Evolutionary conservation across 345 rosid genomes (phyloP).

Genomic region (Draba incana): DNA sequence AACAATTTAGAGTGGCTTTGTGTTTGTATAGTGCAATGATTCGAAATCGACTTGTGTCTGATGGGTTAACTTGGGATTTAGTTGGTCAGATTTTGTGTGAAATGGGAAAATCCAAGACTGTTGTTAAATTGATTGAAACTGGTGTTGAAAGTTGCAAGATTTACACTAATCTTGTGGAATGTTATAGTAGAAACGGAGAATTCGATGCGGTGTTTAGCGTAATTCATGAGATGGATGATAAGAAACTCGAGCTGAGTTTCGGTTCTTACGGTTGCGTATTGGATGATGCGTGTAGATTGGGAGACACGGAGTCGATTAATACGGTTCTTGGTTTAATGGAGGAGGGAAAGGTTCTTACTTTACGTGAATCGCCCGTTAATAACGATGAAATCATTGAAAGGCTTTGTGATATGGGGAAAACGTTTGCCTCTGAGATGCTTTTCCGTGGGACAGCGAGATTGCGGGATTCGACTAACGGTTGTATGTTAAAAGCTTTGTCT

Average conservation of each 20-base stretch:
- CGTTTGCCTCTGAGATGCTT: constrained; percentile 60
- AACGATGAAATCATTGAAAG: constrained; percentile 49
- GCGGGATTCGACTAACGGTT: constrained; percentile 52
- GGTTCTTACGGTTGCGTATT: constrained; percentile 55
- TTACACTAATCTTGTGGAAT: constrained; percentile 56
- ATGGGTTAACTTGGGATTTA: constrained; percentile 57
- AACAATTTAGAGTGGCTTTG: constrained; percentile 51
- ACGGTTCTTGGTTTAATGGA: constrained; percentile 49
- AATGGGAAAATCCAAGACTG: constrained; percentile 50
- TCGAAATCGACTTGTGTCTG: constrained; percentile 44
- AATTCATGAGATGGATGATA: constrained; percentile 55
- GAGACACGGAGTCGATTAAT: constrained; percentile 49
- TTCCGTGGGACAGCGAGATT: constrained; percentile 44
- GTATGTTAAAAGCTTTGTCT: constrained; percentile 56
- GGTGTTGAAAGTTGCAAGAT: constrained; percentile 55
- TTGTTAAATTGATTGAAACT: constrained; percentile 51
- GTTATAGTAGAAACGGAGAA: constrained; percentile 54
- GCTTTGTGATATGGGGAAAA: constrained; percentile 62
- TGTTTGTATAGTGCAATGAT: constrained; percentile 61
- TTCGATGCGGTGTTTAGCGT: constrained; percentile 49
- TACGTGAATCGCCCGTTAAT: constrained; percentile 8
- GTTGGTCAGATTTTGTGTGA: constrained; percentile 55
- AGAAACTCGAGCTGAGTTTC: constrained; percentile 53
- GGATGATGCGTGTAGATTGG: constrained; percentile 64
- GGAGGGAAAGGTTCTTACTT: constrained; percentile 49